phyloP scores from a whole-genome alignment of 2,329 filamentous ascomycete species.

The Magnaporthales sp. region DNA sequence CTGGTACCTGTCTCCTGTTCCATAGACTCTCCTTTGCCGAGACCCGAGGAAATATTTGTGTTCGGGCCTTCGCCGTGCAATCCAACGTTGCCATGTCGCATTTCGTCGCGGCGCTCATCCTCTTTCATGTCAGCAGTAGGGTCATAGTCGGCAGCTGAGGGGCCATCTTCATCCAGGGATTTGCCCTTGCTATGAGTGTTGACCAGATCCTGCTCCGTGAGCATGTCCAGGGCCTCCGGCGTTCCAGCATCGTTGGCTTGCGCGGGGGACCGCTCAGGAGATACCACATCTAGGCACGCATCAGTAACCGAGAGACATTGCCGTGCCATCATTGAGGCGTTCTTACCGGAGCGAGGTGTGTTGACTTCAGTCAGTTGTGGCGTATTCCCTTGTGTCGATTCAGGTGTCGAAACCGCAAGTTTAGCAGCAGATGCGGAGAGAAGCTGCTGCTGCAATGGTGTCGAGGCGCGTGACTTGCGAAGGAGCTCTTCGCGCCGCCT shows the following conservation, averaged over 20 bases:
- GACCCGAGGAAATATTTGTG: constrained; percentile 7
- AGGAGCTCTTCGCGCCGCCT: constrained; percentile 78
- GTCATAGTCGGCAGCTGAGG: constrained; percentile 90
- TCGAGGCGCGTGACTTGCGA: constrained; percentile 69
- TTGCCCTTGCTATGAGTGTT: constrained; percentile 44
- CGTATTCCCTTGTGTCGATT: constrained; percentile 35
- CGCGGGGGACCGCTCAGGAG: constrained; percentile 29
- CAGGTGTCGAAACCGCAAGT: constrained; percentile 44
- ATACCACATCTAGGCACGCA: constrained; percentile 13
- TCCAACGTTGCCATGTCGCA: constrained; percentile 48
- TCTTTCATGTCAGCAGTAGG: constrained; percentile 83
- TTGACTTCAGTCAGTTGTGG: constrained; percentile 25
- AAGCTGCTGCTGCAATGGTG: constrained; percentile 54
- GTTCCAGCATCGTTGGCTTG: constrained; percentile 38
- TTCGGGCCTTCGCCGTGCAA: constrained; percentile 32
- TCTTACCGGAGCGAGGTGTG: constrained; percentile 41
- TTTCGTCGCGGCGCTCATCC: constrained; percentile 63
- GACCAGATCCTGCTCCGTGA: constrained; percentile 59
- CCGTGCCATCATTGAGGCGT: no score
- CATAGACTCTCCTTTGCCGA: background rate
- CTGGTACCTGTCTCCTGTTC: background rate
- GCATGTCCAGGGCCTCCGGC: constrained; percentile 52
- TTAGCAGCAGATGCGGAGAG: constrained; percentile 62
- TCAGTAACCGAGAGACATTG: background rate
- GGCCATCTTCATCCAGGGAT: constrained; percentile 52